Evolutionary conservation across 805 yeast species (phyloP), one percentile per base, ranked within the genome.

Genomic region (Jamesozyma lodderae): DNA sequence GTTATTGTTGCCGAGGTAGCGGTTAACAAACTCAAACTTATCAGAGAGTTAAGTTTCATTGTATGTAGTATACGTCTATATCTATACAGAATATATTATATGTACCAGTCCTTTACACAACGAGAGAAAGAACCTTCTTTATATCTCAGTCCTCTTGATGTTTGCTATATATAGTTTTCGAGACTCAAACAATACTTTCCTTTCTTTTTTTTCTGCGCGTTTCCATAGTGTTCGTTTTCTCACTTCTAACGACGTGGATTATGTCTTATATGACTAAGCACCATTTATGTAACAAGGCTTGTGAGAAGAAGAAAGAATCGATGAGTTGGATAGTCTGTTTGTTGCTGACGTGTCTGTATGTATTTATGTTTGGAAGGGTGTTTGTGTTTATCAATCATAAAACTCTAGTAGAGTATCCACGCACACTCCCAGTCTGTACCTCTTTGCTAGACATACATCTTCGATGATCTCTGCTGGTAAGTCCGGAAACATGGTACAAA

Each of bases 401-500:
- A 59, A 38, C 14, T 56, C 45, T 31, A 59, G 44, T 33, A 58
- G 36, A n/a, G 49, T 47, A 53, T 85, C 95, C 7, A 86, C 80
- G 36, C 88, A 81, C 8, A 70, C 72, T 22, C 87, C 94, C 5
- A 82, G 66, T 36, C 79, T 67, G 23, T 81, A 80, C 44, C 73
- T 69, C 53, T 79, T 81, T 57, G 79, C 74, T 2, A 63, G 60
- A 23, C 86, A 70, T 3, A 86, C 77, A 53, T 86, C 95, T 39
- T 69, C 72, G 35, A 87, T 68, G 1, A 87, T 63, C 0, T 74
- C 82, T 35, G 64, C 62, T 48, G 85, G 95, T 43, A 86, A 63
- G 32, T 66, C 67, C 0, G 95, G 94, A 57, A 87, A 86, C 76
- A 87, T 81, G 34, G 76, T 77, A 21, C 62, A 61, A 38, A 86